Evolutionary conservation across 139 green algal species (phyloP).

Genomic region (Zygnema cylindricum): DNA sequence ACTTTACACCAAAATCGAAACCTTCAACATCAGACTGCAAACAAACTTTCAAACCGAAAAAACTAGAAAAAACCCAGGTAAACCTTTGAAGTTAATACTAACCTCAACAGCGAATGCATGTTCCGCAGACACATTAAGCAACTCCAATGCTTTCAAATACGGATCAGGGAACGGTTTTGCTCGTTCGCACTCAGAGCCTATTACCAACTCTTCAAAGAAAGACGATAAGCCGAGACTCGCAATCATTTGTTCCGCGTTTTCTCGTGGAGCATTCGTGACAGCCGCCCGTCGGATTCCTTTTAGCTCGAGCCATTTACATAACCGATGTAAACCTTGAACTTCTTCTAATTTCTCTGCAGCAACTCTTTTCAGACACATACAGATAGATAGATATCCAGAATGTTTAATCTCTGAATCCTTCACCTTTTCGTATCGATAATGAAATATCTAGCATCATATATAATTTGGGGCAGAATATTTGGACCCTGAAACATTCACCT

Average conservation of each 20-base stretch:
- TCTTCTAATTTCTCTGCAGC: neutral
- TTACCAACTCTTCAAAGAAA: slow-evolving; percentile 70
- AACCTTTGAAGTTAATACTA: slow-evolving; percentile 6
- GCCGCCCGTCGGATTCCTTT: slow-evolving; percentile 68
- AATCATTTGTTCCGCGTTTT: slow-evolving; percentile 82
- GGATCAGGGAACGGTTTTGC: slow-evolving; percentile 82
- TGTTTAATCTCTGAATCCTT: no score
- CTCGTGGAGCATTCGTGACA: slow-evolving; percentile 82
- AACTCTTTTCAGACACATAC: slow-evolving; percentile 11
- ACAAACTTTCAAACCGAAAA: no score
- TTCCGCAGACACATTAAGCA: slow-evolving; percentile 64
- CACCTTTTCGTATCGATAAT: no score
- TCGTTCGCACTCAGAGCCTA: slow-evolving; percentile 70
- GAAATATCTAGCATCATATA: no score
- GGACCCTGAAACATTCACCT: no score
- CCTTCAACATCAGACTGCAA: no score
- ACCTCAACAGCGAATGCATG: slow-evolving; percentile 55
- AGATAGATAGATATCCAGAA: slow-evolving; percentile 4
- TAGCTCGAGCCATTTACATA: slow-evolving; percentile 69
- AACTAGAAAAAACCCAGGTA: neutral
- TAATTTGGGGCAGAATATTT: no score
- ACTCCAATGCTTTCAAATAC: slow-evolving; percentile 72
- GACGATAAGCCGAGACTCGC: slow-evolving; percentile 66
- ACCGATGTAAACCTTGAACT: slow-evolving; percentile 71
- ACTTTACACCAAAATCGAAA: no score